Conservation (phyloP, 441 rosid species). For the Aquilaria agallochum region DNA sequence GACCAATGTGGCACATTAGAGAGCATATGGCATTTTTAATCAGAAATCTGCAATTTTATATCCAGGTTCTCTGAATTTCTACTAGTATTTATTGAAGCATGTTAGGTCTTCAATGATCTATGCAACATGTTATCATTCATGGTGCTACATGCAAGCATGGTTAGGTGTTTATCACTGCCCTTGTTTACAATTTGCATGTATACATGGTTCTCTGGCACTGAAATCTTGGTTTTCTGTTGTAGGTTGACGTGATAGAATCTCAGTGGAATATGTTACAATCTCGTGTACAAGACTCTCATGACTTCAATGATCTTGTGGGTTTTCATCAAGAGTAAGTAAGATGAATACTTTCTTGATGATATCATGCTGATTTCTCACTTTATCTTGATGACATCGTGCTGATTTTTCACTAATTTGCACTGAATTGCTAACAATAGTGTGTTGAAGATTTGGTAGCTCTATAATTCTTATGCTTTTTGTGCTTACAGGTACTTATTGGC, state of each 20-base stretch:
- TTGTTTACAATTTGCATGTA: slow-evolving; percentile 1
- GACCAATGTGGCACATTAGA: slow-evolving; percentile 96
- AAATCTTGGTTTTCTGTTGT: slow-evolving; percentile 15
- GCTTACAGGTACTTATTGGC: slow-evolving; percentile 83
- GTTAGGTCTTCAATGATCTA: too few species aligned
- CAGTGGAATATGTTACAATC: slow-evolving; percentile 96
- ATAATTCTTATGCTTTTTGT: slow-evolving; percentile 4
- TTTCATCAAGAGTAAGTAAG: slow-evolving; percentile 92
- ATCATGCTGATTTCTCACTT: slow-evolving; percentile 3
- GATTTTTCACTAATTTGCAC: not conserved
- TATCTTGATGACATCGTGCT: slow-evolving; percentile 7
- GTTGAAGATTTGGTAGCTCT: slow-evolving; percentile 2
- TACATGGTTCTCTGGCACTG: slow-evolving; percentile 2
- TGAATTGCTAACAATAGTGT: slow-evolving; percentile 1
- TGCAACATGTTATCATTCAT: too few species aligned
- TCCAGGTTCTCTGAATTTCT: slow-evolving; percentile 50
- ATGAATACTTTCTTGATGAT: slow-evolving; percentile 11
- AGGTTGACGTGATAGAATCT: slow-evolving; percentile 99
- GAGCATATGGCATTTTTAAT: slow-evolving; percentile 99
- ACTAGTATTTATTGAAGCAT: too few species aligned
- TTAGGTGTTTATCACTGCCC: too few species aligned
- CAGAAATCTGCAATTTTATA: slow-evolving; percentile 95
- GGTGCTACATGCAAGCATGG: too few species aligned
- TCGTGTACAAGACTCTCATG: slow-evolving; percentile 81
- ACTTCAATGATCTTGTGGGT: slow-evolving; percentile 92